Evolutionary conservation across 495 filamentous ascomycete genomes (phyloP).

Genomic region (Hypoxylon crocopeplum): DNA sequence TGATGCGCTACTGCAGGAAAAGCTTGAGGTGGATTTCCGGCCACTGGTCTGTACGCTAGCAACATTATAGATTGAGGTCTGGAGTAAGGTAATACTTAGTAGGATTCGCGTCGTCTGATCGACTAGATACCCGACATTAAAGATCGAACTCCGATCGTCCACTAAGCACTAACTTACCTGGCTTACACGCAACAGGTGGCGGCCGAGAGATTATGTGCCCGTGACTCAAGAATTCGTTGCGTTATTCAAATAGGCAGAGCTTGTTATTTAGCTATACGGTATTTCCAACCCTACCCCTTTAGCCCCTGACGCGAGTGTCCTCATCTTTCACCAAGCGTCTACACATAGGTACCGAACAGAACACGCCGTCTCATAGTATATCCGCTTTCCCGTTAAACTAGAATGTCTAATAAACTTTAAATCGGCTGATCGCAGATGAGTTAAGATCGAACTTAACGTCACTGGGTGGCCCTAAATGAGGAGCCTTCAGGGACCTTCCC

Average conservation of each 20-base stretch:
- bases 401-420: slow-evolving; percentile 6
- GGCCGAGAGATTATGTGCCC: too few relatives aligned
- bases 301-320: too few relatives aligned
- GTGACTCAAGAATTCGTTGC: too few relatives aligned
- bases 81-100: background rate
- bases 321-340: too few relatives aligned
- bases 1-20: slow-evolving; percentile 9
- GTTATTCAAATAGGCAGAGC: too few relatives aligned
- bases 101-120: background rate
- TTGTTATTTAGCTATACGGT: too few relatives aligned
- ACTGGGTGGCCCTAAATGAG: too few relatives aligned
- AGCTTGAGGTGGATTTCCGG: background rate
- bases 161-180: background rate
- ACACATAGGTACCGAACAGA: too few relatives aligned
- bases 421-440: slow-evolving; percentile 17
- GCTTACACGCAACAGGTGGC: background rate
- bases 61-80: slow-evolving; percentile 2
- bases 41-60: too few relatives aligned
- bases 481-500: too few relatives aligned
- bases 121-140: slow-evolving; percentile 13
- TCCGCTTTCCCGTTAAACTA: slow-evolving; percentile 1
- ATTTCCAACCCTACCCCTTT: too few relatives aligned
- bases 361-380: slow-evolving; percentile 7
- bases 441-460: slow-evolving; percentile 20
- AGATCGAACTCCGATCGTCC: slow-evolving; percentile 4